These are phyloP conservation scores for Lipomyces yamanashiensis DNA, from an alignment of 805 yeast species.

Conservation along the genomic window DNA sequence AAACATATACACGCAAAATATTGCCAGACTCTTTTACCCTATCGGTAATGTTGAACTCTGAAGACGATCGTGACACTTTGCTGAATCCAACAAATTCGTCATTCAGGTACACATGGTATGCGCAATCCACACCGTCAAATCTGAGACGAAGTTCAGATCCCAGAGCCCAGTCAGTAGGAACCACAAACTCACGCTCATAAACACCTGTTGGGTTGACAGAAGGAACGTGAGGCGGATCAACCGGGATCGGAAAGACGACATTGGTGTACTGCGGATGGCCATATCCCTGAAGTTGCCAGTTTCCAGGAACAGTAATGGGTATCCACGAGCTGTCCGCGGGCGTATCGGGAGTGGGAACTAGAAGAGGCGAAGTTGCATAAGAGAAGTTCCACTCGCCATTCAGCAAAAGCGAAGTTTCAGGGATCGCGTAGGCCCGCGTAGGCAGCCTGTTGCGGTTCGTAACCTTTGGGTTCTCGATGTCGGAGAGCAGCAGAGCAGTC, in stretches of 20 bases:
- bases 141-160: conserved; percentile 40
- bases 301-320: conserved; percentile 45
- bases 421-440: conserved; percentile 31
- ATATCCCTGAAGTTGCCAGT: conserved; percentile 48
- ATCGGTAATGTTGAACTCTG: conserved; percentile 44
- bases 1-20: conserved; percentile 39
- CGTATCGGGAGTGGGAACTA: conserved; percentile 21
- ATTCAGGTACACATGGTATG: conserved; percentile 46
- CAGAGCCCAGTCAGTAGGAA: conserved; percentile 35
- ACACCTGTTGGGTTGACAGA: conserved; percentile 46
- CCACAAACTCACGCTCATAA: conserved; percentile 42
- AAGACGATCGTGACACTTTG: conserved; percentile 44
- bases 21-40: conserved; percentile 28
- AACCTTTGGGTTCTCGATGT: conserved; percentile 26
- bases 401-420: conserved; percentile 29
- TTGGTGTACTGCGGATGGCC: conserved; percentile 49
- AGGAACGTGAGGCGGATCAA: conserved; percentile 47
- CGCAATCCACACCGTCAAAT: conserved; percentile 49
- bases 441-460: conserved; percentile 27
- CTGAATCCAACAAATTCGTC: conserved; percentile 45
- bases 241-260: conserved; percentile 44
- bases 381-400: conserved; percentile 43
- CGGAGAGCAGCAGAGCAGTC: conserved; percentile 4
- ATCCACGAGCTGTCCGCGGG: conserved; percentile 27
- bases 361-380: conserved; percentile 29